phyloP scores from a whole-genome alignment of 2,329 filamentous ascomycete species.

The Sarocladium brachiariae region DNA sequence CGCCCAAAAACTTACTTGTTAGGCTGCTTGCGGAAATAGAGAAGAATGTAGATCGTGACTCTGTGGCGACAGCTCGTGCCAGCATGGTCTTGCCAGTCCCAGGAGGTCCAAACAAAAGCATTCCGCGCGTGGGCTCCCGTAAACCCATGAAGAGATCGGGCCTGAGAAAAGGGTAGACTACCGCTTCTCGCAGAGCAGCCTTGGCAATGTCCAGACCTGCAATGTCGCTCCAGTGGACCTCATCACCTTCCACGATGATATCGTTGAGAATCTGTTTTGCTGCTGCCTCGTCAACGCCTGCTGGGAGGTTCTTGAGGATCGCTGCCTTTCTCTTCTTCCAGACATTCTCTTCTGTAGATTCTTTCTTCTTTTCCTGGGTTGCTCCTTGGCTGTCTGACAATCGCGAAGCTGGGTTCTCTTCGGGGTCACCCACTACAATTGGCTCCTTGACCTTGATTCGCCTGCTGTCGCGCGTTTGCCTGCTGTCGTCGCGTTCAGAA shows the following conservation, averaged over 20 bases:
- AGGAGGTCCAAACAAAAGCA: conserved; percentile 92
- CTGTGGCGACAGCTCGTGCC: conserved; percentile 86
- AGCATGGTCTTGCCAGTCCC: conserved; percentile 99
- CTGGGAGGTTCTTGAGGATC: conserved; percentile 71
- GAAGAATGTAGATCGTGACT: conserved; percentile 93
- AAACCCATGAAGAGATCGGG: conserved; percentile 95
- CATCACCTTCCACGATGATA: conserved; percentile 88
- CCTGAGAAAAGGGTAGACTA: conserved; percentile 92
- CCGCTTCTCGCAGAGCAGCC: conserved; percentile 84
- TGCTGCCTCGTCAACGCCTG: conserved; percentile 72
- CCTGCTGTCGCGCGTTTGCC: not conserved
- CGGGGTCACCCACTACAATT: not conserved
- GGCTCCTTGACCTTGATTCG: conserved; percentile 9
- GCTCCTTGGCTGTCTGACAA: conserved; percentile 19
- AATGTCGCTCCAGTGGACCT: conserved; percentile 91
- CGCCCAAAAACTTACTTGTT: conserved; percentile 92
- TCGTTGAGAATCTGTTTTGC: conserved; percentile 94
- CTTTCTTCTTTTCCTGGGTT: conserved; percentile 11
- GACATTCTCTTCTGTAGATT: conserved; percentile 33
- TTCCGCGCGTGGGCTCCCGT: conserved; percentile 86
- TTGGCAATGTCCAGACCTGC: conserved; percentile 88
- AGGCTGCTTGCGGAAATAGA: conserved; percentile 91
- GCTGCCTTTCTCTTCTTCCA: conserved; percentile 57
- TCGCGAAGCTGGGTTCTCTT: not conserved
- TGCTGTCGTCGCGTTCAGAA: conserved; percentile 3